A percentile compares a stretch with the other conserved stretches of the same genome.
phyloP scores from a whole-genome alignment of 768 basidiomycete species.

The Pulveroboletus frians region DNA sequence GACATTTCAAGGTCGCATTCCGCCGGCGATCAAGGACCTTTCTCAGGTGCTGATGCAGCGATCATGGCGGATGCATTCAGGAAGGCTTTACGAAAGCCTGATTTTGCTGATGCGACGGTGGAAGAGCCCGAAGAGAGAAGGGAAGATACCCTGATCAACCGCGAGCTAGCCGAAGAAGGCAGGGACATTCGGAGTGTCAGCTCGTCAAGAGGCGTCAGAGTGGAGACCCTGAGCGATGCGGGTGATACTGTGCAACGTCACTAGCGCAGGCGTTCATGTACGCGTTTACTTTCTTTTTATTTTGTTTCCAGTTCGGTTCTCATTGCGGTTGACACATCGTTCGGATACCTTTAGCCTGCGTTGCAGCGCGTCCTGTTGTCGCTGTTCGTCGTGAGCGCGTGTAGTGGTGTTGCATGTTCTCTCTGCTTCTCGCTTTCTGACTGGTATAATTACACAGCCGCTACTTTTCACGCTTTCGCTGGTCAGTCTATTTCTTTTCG shows the following conservation, averaged over 20 bases:
- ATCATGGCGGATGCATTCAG: slow-evolving; percentile 93
- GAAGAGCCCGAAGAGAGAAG: slow-evolving; percentile 53
- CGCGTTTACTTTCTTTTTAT: slow-evolving; percentile 32
- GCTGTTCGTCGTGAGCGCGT: slow-evolving; percentile 21
- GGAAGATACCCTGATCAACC: slow-evolving; percentile 44
- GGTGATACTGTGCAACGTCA: slow-evolving; percentile 46
- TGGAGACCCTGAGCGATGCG: slow-evolving; percentile 62
- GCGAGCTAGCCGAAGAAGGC: slow-evolving; percentile 86
- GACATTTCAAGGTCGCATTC: slow-evolving; percentile 59
- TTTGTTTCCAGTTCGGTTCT: slow-evolving; percentile 33
- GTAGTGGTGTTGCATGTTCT: slow-evolving; percentile 25
- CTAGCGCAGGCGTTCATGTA: slow-evolving; percentile 34
- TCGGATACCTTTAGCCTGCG: slow-evolving; percentile 34
- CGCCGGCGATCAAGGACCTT: slow-evolving; percentile 60
- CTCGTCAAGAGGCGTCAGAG: slow-evolving; percentile 72
- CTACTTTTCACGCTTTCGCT: slow-evolving; percentile 22
- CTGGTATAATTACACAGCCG: slow-evolving; percentile 25
- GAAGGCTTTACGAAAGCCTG: slow-evolving; percentile 82
- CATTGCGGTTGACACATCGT: slow-evolving; percentile 29
- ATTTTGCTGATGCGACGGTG: slow-evolving; percentile 65
- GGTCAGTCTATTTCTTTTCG: slow-evolving; percentile 21
- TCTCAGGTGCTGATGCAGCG: slow-evolving; percentile 82
- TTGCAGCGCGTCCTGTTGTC: slow-evolving; percentile 28
- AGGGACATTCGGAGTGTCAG: slow-evolving; percentile 79
- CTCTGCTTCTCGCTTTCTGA: slow-evolving; percentile 31